Percentiles rank a stretch among this genome's conserved stretches.
These are phyloP conservation scores for Vanrija sp. DNA, from an alignment of 1,284 basidiomycete species.

Conservation along the genomic window DNA sequence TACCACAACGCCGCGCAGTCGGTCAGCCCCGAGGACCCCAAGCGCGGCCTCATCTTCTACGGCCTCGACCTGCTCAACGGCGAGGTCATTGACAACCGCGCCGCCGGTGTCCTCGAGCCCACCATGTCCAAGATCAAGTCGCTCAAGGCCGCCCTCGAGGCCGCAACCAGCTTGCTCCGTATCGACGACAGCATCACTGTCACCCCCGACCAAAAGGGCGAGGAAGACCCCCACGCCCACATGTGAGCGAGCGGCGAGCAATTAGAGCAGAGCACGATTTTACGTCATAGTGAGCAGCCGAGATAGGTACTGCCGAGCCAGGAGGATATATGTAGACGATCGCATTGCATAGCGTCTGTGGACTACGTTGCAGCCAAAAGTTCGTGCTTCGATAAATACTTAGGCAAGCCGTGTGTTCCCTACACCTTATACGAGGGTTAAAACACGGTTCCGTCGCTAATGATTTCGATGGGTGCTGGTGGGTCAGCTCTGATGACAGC, in stretches of 20 bases:
- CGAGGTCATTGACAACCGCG: conserved; percentile 89
- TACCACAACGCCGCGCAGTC: conserved; percentile 98
- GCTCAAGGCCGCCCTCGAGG: conserved; percentile 94
- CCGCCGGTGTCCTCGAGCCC: conserved; percentile 91
- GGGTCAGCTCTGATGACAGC: background rate
- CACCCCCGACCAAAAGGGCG: conserved; percentile 64
- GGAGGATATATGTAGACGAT: conserved; percentile 8
- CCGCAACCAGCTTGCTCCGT: conserved; percentile 87
- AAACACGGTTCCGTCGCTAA: conserved; percentile 37
- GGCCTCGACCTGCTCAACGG: conserved; percentile 93
- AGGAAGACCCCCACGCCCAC: conserved; percentile 62
- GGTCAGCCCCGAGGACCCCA: conserved; percentile 84
- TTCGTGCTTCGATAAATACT: background rate
- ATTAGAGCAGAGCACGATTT: background rate
- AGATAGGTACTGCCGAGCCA: background rate
- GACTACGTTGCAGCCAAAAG: background rate
- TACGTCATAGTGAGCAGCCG: background rate
- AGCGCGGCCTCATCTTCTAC: conserved; percentile 88
- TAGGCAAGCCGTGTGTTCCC: background rate
- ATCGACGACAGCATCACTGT: conserved; percentile 72
- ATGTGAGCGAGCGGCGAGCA: conserved; percentile 30
- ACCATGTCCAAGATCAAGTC: conserved; percentile 96
- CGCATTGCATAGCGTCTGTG: conserved; percentile 2
- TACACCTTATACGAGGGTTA: conserved; percentile 5
- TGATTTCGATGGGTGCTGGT: conserved; percentile 33